These are phyloP conservation scores for Monosporozyma siamensis DNA, from an alignment of 805 yeast species.

Conservation along the genomic window DNA sequence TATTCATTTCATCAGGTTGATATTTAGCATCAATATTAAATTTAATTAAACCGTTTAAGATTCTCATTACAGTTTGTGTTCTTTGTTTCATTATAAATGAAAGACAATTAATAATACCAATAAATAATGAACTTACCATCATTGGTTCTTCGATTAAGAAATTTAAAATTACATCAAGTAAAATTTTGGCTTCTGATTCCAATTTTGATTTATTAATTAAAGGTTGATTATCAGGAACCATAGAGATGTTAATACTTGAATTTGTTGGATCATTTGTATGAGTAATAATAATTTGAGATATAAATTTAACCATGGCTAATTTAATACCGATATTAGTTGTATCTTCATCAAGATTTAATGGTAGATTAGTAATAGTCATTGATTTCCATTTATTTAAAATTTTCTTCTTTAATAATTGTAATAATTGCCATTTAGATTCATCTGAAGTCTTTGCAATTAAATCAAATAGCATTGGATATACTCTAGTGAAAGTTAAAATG, in stretches of 20 bases:
- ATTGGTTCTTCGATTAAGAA: constrained; percentile 47
- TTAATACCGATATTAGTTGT: constrained; percentile 47
- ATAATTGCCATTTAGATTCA: constrained; percentile 42
- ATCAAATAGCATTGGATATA: constrained; percentile 40
- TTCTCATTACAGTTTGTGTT: constrained; percentile 46
- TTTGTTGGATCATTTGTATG: constrained; percentile 32
- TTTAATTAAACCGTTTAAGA: constrained; percentile 48
- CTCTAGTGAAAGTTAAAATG: constrained; percentile 33
- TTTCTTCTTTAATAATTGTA: constrained; percentile 46
- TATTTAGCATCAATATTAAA: constrained; percentile 55
- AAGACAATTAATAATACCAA: constrained; percentile 60
- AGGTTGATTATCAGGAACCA: constrained; percentile 52
- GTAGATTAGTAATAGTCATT: constrained; percentile 37
- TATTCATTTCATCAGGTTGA: constrained; percentile 33
- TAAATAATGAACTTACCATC: constrained; percentile 47
- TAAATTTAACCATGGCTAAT: constrained; percentile 64
- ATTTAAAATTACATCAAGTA: constrained; percentile 56
- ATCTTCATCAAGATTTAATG: constrained; percentile 14
- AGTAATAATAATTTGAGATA: constrained; percentile 47
- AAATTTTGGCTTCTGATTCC: constrained; percentile 62
- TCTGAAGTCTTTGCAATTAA: constrained; percentile 36
- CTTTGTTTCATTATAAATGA: constrained; percentile 57
- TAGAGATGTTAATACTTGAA: constrained; percentile 32
- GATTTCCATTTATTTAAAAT: constrained; percentile 56
- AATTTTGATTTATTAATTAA: constrained; percentile 45